Conservation (phyloP, 75 land plant genomes). For the Ceratopteris richardii region DNA sequence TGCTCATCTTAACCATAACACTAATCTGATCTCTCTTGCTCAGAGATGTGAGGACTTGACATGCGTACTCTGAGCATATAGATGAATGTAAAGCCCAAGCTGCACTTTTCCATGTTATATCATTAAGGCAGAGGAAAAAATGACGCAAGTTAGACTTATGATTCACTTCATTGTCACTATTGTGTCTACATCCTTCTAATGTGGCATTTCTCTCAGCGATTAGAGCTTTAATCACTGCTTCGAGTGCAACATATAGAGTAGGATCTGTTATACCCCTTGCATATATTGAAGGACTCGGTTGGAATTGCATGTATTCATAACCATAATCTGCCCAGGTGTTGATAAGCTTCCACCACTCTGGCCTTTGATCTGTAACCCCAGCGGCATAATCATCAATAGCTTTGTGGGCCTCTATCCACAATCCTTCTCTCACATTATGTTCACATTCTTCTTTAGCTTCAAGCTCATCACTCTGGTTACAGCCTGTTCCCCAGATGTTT, state of each 20-base stretch:
- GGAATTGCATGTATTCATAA: slow-evolving; percentile 34
- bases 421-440: slow-evolving; percentile 9
- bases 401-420: slow-evolving; percentile 13
- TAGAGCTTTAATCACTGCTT: slow-evolving; percentile 9
- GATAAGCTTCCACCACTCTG: slow-evolving; percentile 35
- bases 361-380: slow-evolving; percentile 13
- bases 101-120: slow-evolving; percentile 4
- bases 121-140: slow-evolving; percentile 18
- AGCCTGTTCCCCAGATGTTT: slow-evolving; percentile 17
- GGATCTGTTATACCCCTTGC: slow-evolving; percentile 28
- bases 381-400: slow-evolving; percentile 22
- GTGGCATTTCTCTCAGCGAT: not conserved
- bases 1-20: slow-evolving; percentile 17
- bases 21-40: not conserved
- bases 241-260: slow-evolving; percentile 19
- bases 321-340: slow-evolving; percentile 34
- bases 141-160: slow-evolving; percentile 1
- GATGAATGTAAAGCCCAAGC: slow-evolving; percentile 4
- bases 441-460: slow-evolving; percentile 9
- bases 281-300: slow-evolving; percentile 33
- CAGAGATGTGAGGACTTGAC: slow-evolving; percentile 6
- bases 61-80: slow-evolving; percentile 13
- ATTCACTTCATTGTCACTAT: not conserved
- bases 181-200: not conserved
- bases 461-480: not conserved